Conservation (phyloP, 805 yeast species). For the Candida yuanshanica region DNA sequence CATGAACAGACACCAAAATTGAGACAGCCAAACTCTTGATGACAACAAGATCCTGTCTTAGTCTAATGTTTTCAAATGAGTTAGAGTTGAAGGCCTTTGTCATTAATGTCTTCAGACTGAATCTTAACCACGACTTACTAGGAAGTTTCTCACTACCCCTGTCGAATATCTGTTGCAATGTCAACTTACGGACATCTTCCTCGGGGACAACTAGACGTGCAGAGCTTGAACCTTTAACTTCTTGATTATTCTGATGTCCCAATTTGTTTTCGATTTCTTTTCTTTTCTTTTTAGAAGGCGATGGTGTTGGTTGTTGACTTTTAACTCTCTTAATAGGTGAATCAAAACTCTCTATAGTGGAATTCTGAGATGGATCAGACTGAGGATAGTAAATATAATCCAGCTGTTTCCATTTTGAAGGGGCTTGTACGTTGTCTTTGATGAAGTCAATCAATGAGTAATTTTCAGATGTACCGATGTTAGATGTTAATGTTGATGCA, state of each 20-base stretch:
- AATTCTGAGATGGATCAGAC: slow-evolving; percentile 1
- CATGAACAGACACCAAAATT: slow-evolving; percentile 50
- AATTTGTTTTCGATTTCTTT: slow-evolving; percentile 6
- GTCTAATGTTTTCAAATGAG: slow-evolving; percentile 44
- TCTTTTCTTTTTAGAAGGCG: slow-evolving; percentile 20
- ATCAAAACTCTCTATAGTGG: background rate
- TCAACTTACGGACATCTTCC: slow-evolving; percentile 47
- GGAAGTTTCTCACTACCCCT: slow-evolving; percentile 56
- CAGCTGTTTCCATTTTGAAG: slow-evolving; percentile 50
- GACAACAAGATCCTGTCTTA: slow-evolving; percentile 55
- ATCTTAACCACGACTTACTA: slow-evolving; percentile 55
- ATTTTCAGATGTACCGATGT: slow-evolving; percentile 31
- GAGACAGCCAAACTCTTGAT: slow-evolving; percentile 66
- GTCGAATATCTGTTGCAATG: slow-evolving; percentile 59
- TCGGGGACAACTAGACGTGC: slow-evolving; percentile 46
- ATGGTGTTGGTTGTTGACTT: slow-evolving; percentile 9
- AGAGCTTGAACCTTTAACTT: slow-evolving; percentile 36
- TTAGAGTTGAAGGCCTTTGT: slow-evolving; percentile 69
- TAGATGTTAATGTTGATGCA: slow-evolving; percentile 32
- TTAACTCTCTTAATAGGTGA: slow-evolving; percentile 13
- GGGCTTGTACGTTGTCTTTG: slow-evolving; percentile 38
- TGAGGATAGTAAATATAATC: slow-evolving; percentile 45
- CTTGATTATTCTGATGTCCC: background rate
- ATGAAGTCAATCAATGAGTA: slow-evolving; percentile 42
- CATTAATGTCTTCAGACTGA: slow-evolving; percentile 51